Conservation (phyloP, 805 yeast genomes). For the Candida namnaoensis region DNA sequence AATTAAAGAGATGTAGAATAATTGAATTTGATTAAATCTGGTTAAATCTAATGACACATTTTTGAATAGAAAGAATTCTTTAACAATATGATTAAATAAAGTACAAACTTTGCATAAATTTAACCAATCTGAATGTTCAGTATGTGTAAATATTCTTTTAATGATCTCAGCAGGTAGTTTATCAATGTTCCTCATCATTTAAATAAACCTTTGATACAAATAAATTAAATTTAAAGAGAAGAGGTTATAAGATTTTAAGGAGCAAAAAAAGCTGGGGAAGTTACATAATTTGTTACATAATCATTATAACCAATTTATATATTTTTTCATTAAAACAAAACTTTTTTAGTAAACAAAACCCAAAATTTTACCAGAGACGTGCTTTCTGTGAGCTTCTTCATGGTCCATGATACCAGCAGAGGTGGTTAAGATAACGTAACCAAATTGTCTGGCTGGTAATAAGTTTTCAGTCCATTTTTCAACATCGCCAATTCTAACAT, state of each 20-base stretch:
- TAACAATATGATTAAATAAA: slow-evolving; percentile 26
- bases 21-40: too few relatives aligned
- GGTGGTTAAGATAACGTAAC: slow-evolving; percentile 95
- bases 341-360: slow-evolving; percentile 82
- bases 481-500: slow-evolving; percentile 89
- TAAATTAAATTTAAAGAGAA: too few relatives aligned
- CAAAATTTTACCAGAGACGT: slow-evolving; percentile 97
- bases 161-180: slow-evolving; percentile 37
- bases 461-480: slow-evolving; percentile 99
- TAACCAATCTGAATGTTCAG: slow-evolving; percentile 17
- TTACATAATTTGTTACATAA: too few relatives aligned
- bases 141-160: slow-evolving; percentile 21
- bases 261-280: too few relatives aligned
- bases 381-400: slow-evolving; percentile 99
- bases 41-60: slow-evolving; percentile 7
- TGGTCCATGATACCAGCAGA: slow-evolving; percentile 99
- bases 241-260: too few relatives aligned
- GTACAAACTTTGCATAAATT: slow-evolving; percentile 25
- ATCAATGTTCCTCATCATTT: too few relatives aligned
- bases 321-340: too few relatives aligned
- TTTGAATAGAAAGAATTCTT: slow-evolving; percentile 28
- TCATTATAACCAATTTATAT: too few relatives aligned
- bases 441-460: slow-evolving; percentile 98
- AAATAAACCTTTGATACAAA: too few relatives aligned
- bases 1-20: too few relatives aligned